phyloP scores from a whole-genome alignment of 495 filamentous ascomycete species.

The Durotheca rogersii region DNA sequence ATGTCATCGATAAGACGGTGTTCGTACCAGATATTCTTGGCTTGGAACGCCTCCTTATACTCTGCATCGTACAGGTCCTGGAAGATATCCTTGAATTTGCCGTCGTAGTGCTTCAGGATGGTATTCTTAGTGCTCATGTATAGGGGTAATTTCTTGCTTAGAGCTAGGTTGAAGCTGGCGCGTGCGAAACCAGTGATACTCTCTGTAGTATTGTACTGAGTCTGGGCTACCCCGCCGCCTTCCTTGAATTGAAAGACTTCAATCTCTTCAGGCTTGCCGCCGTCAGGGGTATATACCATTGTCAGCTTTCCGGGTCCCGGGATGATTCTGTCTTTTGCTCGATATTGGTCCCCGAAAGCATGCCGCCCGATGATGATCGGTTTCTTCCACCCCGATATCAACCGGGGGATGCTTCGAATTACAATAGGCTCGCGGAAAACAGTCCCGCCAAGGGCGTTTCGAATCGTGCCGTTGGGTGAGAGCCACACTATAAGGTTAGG shows the following conservation, averaged over 20 bases:
- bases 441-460: conserved; percentile 91
- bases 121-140: conserved; percentile 99
- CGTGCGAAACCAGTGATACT: conserved; percentile 94
- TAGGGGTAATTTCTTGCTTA: conserved; percentile 80
- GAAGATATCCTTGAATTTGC: conserved; percentile 98
- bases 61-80: conserved; percentile 88
- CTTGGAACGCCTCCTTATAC: conserved; percentile 87
- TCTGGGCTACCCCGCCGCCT: conserved; percentile 84
- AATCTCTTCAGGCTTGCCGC: conserved; percentile 79
- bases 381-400: conserved; percentile 96
- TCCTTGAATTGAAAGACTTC: conserved; percentile 86
- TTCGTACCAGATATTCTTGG: conserved; percentile 96
- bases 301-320: conserved; percentile 80
- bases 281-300: conserved; percentile 87
- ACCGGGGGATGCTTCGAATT: conserved; percentile 84
- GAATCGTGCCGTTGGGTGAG: conserved; percentile 96
- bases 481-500: conserved; percentile 74
- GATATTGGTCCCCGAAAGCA: conserved; percentile 98
- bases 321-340: conserved; percentile 84
- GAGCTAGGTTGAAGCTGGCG: conserved; percentile 89
- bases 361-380: conserved; percentile 98
- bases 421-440: conserved; percentile 98
- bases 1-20: conserved; percentile 99
- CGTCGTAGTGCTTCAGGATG: conserved; percentile 98
- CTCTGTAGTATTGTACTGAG: conserved; percentile 97